Evolutionary conservation across 2,329 filamentous ascomycete species (phyloP).

Genomic region (Anthostomella pinea): DNA sequence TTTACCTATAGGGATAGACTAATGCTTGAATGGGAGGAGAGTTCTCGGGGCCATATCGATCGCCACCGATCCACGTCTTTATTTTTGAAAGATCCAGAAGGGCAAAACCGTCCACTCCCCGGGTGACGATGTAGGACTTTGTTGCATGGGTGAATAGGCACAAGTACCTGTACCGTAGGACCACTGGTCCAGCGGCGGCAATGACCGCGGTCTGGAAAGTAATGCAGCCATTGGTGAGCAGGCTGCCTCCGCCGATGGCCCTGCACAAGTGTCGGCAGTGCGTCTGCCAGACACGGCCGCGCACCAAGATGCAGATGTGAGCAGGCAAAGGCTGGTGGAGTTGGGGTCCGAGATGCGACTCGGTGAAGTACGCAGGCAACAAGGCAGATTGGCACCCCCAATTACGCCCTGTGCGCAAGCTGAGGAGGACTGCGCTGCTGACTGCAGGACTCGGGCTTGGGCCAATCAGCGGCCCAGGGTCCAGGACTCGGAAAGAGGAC

Average conservation of each 20-base stretch:
- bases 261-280: conserved; percentile 29
- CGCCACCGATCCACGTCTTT: conserved; percentile 32
- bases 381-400: conserved; percentile 33
- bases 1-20: conserved; percentile 17
- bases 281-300: conserved; percentile 27
- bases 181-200: too few relatives aligned
- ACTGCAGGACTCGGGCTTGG: conserved; percentile 33
- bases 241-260: conserved; percentile 27
- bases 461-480: conserved; percentile 27
- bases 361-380: conserved; percentile 36
- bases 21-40: conserved; percentile 22
- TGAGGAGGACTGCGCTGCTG: conserved; percentile 32
- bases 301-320: conserved; percentile 29
- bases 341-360: conserved; percentile 33
- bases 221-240: conserved; percentile 27
- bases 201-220: conserved; percentile 25
- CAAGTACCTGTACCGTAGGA: conserved; percentile 31
- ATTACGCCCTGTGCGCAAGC: conserved; percentile 33
- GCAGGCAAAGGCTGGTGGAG: conserved; percentile 29
- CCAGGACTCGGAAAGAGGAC: conserved; percentile 10
- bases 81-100: conserved; percentile 26
- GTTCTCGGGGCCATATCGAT: conserved; percentile 25
- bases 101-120: conserved; percentile 20
- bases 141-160: conserved; percentile 22
- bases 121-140: conserved; percentile 34